A percentile compares a stretch with the other conserved stretches of the same genome.
Evolutionary conservation across 2,329 filamentous ascomycete genomes (phyloP).

Genomic region (Fusarium secorum): DNA sequence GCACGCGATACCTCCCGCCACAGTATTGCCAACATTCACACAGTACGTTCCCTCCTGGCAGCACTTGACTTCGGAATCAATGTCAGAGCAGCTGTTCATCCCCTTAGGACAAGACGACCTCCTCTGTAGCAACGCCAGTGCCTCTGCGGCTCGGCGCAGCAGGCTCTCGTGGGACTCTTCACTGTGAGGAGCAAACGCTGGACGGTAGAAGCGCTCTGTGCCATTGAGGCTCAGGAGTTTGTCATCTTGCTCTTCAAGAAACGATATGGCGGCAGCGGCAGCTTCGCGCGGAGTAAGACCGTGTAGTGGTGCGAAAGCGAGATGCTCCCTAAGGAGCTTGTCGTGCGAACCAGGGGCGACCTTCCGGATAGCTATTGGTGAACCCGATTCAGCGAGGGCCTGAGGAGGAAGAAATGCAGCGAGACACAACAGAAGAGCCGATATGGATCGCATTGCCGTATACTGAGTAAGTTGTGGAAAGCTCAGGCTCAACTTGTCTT

Average conservation of each 20-base stretch:
- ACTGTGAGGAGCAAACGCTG: conserved; percentile 61
- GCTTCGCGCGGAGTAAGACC: conserved; percentile 42
- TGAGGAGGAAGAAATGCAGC: conserved; percentile 54
- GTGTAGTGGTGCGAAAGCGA: conserved; percentile 53
- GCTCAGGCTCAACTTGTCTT: background rate
- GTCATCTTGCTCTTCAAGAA: conserved; percentile 42
- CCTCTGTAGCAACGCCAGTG: conserved; percentile 58
- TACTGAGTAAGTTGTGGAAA: background rate
- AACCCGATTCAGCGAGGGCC: conserved; percentile 45
- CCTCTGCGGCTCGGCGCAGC: conserved; percentile 56
- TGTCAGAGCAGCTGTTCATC: conserved; percentile 69
- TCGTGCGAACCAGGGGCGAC: conserved; percentile 75
- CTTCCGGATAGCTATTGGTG: conserved; percentile 73
- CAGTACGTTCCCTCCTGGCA: conserved; percentile 73
- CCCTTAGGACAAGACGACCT: conserved; percentile 73
- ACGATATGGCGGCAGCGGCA: conserved; percentile 43
- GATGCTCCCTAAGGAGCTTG: conserved; percentile 77
- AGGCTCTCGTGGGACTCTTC: conserved; percentile 41
- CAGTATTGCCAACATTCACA: conserved; percentile 67
- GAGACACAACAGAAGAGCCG: conserved; percentile 53
- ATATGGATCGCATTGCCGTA: conserved; percentile 50
- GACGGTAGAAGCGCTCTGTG: conserved; percentile 49
- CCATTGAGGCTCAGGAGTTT: conserved; percentile 23
- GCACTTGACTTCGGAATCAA: conserved; percentile 75
- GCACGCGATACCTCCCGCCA: conserved; percentile 75